phyloP scores from a whole-genome alignment of 2,329 filamentous ascomycete genomes.

The Aspergillus terreus region DNA sequence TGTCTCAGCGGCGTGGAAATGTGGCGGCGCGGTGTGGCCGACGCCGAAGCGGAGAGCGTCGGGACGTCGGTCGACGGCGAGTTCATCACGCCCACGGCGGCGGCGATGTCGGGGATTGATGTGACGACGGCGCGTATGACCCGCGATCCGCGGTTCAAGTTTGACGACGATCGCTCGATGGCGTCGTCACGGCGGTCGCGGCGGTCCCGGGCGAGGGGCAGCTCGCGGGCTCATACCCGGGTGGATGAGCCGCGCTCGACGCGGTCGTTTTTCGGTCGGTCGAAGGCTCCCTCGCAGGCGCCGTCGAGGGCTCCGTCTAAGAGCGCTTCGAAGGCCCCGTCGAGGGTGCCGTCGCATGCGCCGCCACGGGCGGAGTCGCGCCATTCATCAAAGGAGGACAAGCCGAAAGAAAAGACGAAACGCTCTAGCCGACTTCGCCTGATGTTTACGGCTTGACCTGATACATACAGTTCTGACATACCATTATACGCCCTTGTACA shows the following conservation, averaged over 20 bases:
- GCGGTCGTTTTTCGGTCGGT: neutral
- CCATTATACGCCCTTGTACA: neutral
- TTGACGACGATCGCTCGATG: constrained; percentile 31
- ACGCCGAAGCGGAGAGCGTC: constrained; percentile 50
- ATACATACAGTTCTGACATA: neutral
- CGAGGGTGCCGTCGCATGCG: constrained; percentile 15
- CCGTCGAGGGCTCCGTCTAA: constrained; percentile 14
- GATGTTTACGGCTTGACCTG: constrained; percentile 27
- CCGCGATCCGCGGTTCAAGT: constrained; percentile 33
- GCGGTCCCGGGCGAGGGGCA: constrained; percentile 25
- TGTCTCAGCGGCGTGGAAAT: constrained; percentile 55
- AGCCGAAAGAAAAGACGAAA: constrained; percentile 34
- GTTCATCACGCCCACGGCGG: constrained; percentile 60
- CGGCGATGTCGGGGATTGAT: constrained; percentile 44
- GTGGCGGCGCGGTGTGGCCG: constrained; percentile 63
- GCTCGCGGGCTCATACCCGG: constrained; percentile 13
- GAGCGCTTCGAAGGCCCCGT: constrained; percentile 9
- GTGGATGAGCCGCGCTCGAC: constrained; percentile 14
- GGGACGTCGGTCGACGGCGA: constrained; percentile 64
- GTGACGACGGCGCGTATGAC: constrained; percentile 28
- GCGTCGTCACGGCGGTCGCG: constrained; percentile 34
- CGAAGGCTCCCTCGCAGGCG: constrained; percentile 9
- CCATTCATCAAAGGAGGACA: constrained; percentile 24
- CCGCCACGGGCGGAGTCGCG: constrained; percentile 20
- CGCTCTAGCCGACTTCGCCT: constrained; percentile 37